phyloP scores from a whole-genome alignment of 805 yeast genomes.

The Candida ipomoeae region DNA sequence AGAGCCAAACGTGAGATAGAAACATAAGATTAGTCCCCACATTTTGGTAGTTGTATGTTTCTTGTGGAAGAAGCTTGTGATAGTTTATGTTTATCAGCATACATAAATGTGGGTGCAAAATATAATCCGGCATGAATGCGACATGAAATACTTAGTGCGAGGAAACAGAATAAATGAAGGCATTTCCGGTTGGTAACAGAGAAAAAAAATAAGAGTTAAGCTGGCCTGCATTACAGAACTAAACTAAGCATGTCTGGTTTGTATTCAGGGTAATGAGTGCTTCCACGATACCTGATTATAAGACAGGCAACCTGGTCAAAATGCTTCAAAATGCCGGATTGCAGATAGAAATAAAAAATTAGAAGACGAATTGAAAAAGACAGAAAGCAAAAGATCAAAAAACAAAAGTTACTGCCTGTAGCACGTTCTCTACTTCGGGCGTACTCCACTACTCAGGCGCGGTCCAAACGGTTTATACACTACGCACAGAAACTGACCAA shows the following conservation, averaged over 20 bases:
- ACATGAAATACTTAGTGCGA: neutral
- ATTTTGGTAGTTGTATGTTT: neutral
- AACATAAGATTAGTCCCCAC: neutral
- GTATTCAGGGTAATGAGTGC: no score
- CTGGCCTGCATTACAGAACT: no score
- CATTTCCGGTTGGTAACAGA: no score
- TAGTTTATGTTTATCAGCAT: neutral
- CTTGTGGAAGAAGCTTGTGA: neutral
- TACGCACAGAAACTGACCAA: conserved; percentile 10
- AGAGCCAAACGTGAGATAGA: neutral
- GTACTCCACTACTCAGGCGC: neutral
- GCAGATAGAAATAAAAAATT: no score
- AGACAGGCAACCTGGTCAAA: no score
- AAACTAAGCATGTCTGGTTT: no score
- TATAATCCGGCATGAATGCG: neutral
- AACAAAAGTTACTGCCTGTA: neutral
- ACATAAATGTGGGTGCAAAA: neutral
- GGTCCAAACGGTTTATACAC: conserved; percentile 2
- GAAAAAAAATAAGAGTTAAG: no score
- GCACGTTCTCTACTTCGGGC: neutral
- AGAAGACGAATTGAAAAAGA: no score
- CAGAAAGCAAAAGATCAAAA: neutral
- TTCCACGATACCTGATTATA: no score
- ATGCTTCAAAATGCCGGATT: no score
- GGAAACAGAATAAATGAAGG: neutral